A percentile compares a stretch with the other conserved stretches of the same genome.
Conservation (phyloP, 1,139 yeast genomes). For the Yamadazyma dushanensis region DNA sequence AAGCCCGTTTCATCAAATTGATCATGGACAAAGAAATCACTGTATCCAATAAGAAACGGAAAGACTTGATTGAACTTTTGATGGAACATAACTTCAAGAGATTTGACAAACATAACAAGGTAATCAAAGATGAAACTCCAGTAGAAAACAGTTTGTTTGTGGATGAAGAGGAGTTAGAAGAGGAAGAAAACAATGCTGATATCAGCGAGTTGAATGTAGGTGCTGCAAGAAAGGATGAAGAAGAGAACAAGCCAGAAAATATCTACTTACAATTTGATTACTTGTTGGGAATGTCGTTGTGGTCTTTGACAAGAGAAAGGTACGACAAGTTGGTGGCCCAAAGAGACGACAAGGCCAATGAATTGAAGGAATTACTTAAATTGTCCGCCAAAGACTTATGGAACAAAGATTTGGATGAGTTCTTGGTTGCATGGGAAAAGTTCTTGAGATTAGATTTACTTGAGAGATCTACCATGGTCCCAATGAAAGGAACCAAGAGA, state of each 20-base stretch:
- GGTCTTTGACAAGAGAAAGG: constrained; percentile 90
- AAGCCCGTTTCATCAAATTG: constrained; percentile 88
- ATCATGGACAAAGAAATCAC: constrained; percentile 73
- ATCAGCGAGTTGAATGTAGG: constrained; percentile 33
- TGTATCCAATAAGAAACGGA: constrained; percentile 75
- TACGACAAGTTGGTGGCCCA: constrained; percentile 78
- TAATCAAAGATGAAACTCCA: constrained; percentile 26
- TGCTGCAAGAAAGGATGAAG: constrained; percentile 28
- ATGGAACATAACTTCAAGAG: constrained; percentile 68
- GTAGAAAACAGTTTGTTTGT: constrained; percentile 18
- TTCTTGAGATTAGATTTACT: constrained; percentile 45
- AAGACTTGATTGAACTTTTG: constrained; percentile 62
- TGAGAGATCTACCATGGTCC: constrained; percentile 31
- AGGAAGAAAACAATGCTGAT: constrained; percentile 42
- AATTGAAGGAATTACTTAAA: constrained; percentile 64
- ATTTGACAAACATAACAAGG: constrained; percentile 68
- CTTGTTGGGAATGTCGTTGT: constrained; percentile 82
- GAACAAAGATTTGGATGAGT: constrained; percentile 78
- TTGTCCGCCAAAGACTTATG: constrained; percentile 86
- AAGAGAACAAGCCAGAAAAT: constrained; percentile 39
- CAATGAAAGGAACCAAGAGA: constrained; percentile 30
- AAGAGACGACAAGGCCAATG: constrained; percentile 69
- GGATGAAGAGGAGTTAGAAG: constrained; percentile 28
- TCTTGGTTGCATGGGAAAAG: constrained; percentile 62
- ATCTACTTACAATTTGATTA: constrained; percentile 67